These are phyloP conservation scores for Suhomyces sp. DNA, from an alignment of 805 yeast species.

Conservation along the genomic window DNA sequence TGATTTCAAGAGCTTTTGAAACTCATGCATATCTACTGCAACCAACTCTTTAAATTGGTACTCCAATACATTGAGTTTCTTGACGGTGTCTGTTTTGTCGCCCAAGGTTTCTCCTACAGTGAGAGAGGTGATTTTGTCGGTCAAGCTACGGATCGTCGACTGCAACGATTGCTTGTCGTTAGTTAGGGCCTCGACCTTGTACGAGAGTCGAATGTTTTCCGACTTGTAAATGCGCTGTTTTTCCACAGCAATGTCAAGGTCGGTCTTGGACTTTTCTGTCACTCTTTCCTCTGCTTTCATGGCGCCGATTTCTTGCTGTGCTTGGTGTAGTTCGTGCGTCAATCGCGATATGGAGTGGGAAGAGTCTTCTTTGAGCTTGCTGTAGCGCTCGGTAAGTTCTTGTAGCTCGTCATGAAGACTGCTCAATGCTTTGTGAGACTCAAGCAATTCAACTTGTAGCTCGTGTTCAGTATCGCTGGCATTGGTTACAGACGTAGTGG, in stretches of 20 bases:
- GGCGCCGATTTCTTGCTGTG: slow-evolving; percentile 13
- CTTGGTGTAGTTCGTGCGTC: slow-evolving; percentile 18
- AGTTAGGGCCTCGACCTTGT: slow-evolving; percentile 35
- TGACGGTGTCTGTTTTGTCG: slow-evolving; percentile 4
- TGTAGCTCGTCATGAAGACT: slow-evolving; percentile 17
- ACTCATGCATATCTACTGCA: slow-evolving; percentile 41
- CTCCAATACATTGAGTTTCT: slow-evolving; percentile 30
- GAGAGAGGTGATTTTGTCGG: slow-evolving; percentile 34
- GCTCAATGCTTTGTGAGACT: slow-evolving; percentile 17
- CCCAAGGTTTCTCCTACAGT: slow-evolving; percentile 13
- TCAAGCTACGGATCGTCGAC: slow-evolving; percentile 34
- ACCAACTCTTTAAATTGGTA: slow-evolving; percentile 43
- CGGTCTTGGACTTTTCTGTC: slow-evolving; percentile 33
- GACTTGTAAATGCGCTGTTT: slow-evolving; percentile 43
- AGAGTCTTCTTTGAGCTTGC: slow-evolving; percentile 20
- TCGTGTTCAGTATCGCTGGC: slow-evolving; percentile 6
- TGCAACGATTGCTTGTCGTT: slow-evolving; percentile 38
- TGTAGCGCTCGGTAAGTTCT: slow-evolving; percentile 13
- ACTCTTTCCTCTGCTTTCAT: slow-evolving; percentile 13
- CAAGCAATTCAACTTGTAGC: slow-evolving; percentile 14
- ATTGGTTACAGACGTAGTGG: slow-evolving; percentile 7
- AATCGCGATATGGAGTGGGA: slow-evolving; percentile 20
- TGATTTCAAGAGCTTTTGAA: slow-evolving; percentile 48
- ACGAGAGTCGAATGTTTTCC: slow-evolving; percentile 43
- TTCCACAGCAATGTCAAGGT: slow-evolving; percentile 39